Base-by-base conservation (phyloP, 179 eudicot genomes). In the Drosera spatulata region DNA sequence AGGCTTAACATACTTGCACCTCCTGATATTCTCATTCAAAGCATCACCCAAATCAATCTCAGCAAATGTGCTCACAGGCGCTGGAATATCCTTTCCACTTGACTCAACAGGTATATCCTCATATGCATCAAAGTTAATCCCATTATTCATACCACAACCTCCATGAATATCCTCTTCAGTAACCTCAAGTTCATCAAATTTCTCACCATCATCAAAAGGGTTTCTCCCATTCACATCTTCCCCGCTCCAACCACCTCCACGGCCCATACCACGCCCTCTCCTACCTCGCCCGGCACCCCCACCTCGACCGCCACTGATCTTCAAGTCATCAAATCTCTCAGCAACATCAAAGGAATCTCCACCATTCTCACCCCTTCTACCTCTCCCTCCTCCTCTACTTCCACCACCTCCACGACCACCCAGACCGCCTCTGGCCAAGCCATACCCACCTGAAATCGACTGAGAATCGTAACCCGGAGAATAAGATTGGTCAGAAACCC, bases 41-140 rank as follows among this genome's bases (percentile, higher is more conserved):
- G 84, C 95, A 14, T 78, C 74, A 5, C 97, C 97, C 55, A 90
- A 80, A 72, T 90, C 97, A 53, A 90, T 90, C 54, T 90, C 97
- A 0, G 90, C 97, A 81, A 90, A 90, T 0, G 97, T 83, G 67
- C 81, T 78, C 53, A 90, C 97, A 49, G 95, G 97, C 11, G 90
- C 89, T 7, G 97, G 95, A 50, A 87, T 94, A 74, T 78, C 80
- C 39, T 79, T 80, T 53, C 97, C 97, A 55, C 86, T 83, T 11
- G 95, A 81, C 75, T 90, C 97, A 52, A 90, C 97, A 49, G 95
- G 95, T 67, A 90, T 90, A 69, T 90, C 97, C 67, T 90, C 97
- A 61, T 91, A 91, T 41, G 97, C 97, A 77, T 91, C 97, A 76
- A 91, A 91, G 63, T 91, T 91, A 52, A 91, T 91, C 2, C 88